phyloP scores from a whole-genome alignment of 305 asterid genomes.

The Fraxinus ornus region DNA sequence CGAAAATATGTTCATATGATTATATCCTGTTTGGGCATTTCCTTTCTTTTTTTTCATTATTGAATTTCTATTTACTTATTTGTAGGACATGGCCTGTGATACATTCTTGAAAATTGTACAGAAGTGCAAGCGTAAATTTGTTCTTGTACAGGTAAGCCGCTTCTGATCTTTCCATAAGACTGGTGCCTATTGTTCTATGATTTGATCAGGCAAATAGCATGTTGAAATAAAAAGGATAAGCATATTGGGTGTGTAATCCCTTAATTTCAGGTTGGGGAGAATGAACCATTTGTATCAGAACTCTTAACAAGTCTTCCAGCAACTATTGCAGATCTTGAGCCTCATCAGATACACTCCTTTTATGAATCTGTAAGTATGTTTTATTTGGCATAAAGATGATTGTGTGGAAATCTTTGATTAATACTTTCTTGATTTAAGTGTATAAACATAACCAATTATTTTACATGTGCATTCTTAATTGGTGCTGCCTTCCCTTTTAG shows the following conservation, averaged over 20 bases:
- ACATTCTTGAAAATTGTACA: constrained; percentile 98
- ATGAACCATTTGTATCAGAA: constrained; percentile 94
- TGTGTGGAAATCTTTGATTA: constrained; percentile 7
- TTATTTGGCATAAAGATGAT: background rate
- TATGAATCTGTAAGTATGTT: constrained; percentile 81
- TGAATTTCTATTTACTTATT: constrained; percentile 17
- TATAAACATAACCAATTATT: background rate
- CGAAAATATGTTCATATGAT: background rate
- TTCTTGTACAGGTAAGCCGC: constrained; percentile 65
- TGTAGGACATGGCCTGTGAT: constrained; percentile 98
- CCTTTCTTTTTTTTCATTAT: constrained; percentile 10
- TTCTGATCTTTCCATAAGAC: constrained; percentile 6
- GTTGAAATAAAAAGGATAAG: constrained; percentile 5
- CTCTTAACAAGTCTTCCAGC: constrained; percentile 78
- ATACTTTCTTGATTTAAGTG: background rate
- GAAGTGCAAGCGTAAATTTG: constrained; percentile 98
- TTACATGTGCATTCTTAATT: background rate
- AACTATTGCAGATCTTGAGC: constrained; percentile 91
- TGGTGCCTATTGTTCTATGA: background rate
- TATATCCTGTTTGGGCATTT: background rate
- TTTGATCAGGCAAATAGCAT: constrained; percentile 8
- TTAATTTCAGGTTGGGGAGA: constrained; percentile 80
- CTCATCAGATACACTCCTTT: constrained; percentile 95
- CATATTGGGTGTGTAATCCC: constrained; percentile 11
- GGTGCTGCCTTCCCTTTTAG: constrained; percentile 35